Percentiles rank a stretch among this genome's conserved stretches.
Evolutionary conservation across 805 yeast genomes (phyloP).

Genomic region (Starmerella etchellsii): DNA sequence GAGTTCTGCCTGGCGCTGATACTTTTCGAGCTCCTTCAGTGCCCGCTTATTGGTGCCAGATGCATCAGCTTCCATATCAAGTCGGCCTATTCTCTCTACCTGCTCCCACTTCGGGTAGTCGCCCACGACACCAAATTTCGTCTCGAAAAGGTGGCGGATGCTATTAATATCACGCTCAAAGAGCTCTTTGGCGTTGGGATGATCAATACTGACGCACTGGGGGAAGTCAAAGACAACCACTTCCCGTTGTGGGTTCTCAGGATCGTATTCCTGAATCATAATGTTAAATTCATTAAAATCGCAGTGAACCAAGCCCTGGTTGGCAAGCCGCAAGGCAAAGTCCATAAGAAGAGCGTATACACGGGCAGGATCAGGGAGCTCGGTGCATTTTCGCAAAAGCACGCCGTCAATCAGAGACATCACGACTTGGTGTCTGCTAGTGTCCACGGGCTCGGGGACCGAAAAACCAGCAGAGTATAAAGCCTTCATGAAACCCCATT

Average conservation of each 20-base stretch:
- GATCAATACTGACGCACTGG: conserved; percentile 90
- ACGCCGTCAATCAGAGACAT: conserved; percentile 88
- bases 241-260: conserved; percentile 39
- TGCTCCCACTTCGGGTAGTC: conserved; percentile 79
- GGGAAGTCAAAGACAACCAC: conserved; percentile 96
- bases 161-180: conserved; percentile 91
- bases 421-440: conserved; percentile 79
- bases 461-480: conserved; percentile 61
- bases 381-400: conserved; percentile 72
- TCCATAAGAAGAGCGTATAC: conserved; percentile 78
- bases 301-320: conserved; percentile 88
- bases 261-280: conserved; percentile 50
- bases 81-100: conserved; percentile 48
- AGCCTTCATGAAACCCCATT: conserved; percentile 74
- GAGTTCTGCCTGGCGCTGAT: conserved; percentile 36
- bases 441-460: conserved; percentile 83
- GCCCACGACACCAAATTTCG: conserved; percentile 65
- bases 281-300: conserved; percentile 96
- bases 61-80: conserved; percentile 83
- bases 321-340: conserved; percentile 71
- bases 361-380: conserved; percentile 53
- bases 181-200: conserved; percentile 73
- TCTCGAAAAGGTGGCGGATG: conserved; percentile 67
- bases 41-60: conserved; percentile 56
- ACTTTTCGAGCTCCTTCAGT: conserved; percentile 58